Evolutionary conservation across 345 rosid species (phyloP), one percentile per base, ranked within the genome.

Genomic region (Euphorbia tirucalli): DNA sequence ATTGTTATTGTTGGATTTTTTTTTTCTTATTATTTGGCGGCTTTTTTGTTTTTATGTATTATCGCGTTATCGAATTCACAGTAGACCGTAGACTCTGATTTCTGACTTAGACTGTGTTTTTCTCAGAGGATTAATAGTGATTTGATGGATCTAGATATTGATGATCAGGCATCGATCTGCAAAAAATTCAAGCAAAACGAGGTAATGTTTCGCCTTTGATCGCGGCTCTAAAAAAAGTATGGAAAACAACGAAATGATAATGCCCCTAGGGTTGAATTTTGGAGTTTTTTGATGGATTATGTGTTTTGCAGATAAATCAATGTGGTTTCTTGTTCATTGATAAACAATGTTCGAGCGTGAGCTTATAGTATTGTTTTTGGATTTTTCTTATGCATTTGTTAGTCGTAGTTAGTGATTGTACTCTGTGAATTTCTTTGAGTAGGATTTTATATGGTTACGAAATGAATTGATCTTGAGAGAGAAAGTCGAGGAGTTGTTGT

Each of bases 151-250:
- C 60, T 60, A 2, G 66, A 59, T 59, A 22, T 24, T 22, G 55
- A 25, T 14, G 67, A 28, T 16, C 15, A 19, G 1, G 39, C 35
- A 5, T 19, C 77, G 37, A 70, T 75, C 78, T 6, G 71, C 25
- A 48, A 73, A 66, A 70, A 74, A 44, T 76, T 75, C 21, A 69
- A 72, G 16, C 76, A 63, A 24, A 54, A 32, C 59, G 74, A 83
- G 80, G 86, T 75, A 27, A 2, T 15, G 7, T 44, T 31, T 43
- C 11, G 2, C n/a, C 56, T 11, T 19, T 49, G n/a, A 44, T 65
- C 31, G 6, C 10, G 19, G 18, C 25, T 25, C 57, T 7, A 52
- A 7, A 52, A 19, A 52, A 52, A 1, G 7, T 1, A 5, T 15
- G 24, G 16, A 52, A 48, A 52, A 52, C 22, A 52, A 52, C 57